These are phyloP conservation scores for Leptographium galeiforme DNA, from an alignment of 2,329 filamentous ascomycete species.

Conservation along the genomic window DNA sequence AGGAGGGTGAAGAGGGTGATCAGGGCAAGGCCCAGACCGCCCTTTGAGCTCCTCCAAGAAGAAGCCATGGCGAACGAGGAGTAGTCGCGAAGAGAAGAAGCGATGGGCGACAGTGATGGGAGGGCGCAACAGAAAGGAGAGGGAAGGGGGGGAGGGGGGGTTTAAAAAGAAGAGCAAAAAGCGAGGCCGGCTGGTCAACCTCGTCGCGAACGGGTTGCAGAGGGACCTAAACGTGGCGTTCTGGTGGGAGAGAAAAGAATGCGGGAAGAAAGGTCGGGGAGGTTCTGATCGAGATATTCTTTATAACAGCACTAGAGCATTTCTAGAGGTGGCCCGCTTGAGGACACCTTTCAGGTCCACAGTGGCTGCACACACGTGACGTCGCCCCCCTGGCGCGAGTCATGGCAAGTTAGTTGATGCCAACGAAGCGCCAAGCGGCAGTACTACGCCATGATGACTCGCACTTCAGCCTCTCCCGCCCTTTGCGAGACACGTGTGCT, in stretches of 20 bases:
- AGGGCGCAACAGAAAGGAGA: background rate
- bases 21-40: constrained; percentile 63
- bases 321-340: constrained; percentile 9
- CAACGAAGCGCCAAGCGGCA: no score
- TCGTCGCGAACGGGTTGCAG: background rate
- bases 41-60: constrained; percentile 10
- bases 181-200: background rate
- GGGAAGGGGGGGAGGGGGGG: background rate
- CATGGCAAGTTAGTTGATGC: background rate
- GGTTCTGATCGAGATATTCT: background rate
- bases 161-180: constrained; percentile 2
- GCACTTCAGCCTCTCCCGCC: no score
- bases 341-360: constrained; percentile 13
- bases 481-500: no score
- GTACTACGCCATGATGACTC: no score
- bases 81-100: background rate
- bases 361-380: background rate
- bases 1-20: constrained; percentile 86
- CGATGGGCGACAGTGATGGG: background rate
- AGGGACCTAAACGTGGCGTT: background rate
- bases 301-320: constrained; percentile 5
- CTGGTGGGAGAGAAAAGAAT: background rate
- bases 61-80: constrained; percentile 9
- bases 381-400: background rate
- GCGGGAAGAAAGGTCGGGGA: background rate